Evolutionary conservation across 148 eudicot species (phyloP), one percentile per base, ranked within the genome.

Genomic region (Vaccinium vitisidaea): DNA sequence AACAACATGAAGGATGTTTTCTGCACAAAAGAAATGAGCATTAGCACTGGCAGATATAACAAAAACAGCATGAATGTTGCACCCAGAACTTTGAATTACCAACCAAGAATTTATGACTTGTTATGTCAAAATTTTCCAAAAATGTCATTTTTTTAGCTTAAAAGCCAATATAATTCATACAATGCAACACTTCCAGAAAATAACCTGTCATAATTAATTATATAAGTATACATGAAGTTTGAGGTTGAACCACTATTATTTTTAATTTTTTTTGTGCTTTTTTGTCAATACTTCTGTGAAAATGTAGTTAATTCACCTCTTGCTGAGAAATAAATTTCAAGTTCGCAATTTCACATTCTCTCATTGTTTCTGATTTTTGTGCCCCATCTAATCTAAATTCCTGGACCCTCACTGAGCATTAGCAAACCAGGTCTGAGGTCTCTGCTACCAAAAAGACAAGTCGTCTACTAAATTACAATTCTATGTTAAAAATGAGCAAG

Each of bases 1-100:
- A 96, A 96, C 87, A 96, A 86, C 99, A 96, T 93, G 91, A 96
- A 93, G 61, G 99, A 96, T 83, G 99, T 91, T 94, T 88, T 93
- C 99, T 96, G 98, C 95, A 93, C 84, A 84, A 83, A 87, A 86
- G 23, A 83, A 77, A 69, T 48, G 56, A 70, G 48, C 23, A 85
- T 75, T 30, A 85, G 84, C 19, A 82, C 32, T 10, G 36, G 36
- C 16, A 12, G 5, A 67, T 25, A 5, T 25, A 25, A 25, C 36
- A 25, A 10, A 67, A 43, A 43, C 46, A 43, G 46, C 46, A 43
- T 5, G 46, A 43, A 43, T 43, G 46, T 43, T 43, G 6, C 46
- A 5, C 46, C 46, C 46, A 43, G 46, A 43, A 43, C 32, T 67
- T 67, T 10, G 14, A 27, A 67, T 4, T 10, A 67, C 36, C 13